Conservation (phyloP, 495 filamentous ascomycete species). For the Xylaria acuta region DNA sequence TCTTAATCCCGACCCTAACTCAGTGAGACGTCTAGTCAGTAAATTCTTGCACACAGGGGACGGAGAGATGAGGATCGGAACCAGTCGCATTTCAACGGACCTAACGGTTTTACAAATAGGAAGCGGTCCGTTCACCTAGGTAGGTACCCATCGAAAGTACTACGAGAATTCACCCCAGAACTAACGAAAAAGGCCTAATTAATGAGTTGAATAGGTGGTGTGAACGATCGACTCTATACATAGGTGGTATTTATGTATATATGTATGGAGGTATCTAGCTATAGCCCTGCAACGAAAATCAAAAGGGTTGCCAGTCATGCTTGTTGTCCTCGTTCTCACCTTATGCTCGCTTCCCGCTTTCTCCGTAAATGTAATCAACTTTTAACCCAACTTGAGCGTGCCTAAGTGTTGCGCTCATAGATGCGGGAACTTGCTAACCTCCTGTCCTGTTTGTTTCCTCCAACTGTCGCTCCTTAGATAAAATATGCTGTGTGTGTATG, state of each 20-base stretch:
- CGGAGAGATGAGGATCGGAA: background rate
- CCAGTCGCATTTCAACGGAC: background rate
- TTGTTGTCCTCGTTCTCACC: background rate
- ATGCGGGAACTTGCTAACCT: background rate
- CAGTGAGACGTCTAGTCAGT: background rate
- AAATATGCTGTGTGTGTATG: background rate
- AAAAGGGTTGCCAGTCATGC: background rate
- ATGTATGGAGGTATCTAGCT: background rate
- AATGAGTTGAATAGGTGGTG: background rate
- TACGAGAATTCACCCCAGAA: background rate
- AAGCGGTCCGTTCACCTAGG: background rate
- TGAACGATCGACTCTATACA: background rate
- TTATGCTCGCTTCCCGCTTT: background rate
- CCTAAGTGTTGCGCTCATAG: background rate
- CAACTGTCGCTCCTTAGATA: background rate
- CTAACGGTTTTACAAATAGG: background rate
- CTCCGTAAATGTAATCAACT: background rate
- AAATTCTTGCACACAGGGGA: background rate
- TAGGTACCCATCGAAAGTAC: too few species aligned
- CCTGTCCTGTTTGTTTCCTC: background rate
- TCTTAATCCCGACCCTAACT: background rate
- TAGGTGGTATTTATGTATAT: constrained; percentile 4
- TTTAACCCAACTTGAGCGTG: background rate
- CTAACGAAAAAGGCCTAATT: background rate
- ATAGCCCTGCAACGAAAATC: background rate